Percentiles rank a stretch among this genome's conserved stretches.
These are phyloP conservation scores for Skeletonema menzelii DNA, from an alignment of 108 stramenopile genomes.

Conservation along the genomic window DNA sequence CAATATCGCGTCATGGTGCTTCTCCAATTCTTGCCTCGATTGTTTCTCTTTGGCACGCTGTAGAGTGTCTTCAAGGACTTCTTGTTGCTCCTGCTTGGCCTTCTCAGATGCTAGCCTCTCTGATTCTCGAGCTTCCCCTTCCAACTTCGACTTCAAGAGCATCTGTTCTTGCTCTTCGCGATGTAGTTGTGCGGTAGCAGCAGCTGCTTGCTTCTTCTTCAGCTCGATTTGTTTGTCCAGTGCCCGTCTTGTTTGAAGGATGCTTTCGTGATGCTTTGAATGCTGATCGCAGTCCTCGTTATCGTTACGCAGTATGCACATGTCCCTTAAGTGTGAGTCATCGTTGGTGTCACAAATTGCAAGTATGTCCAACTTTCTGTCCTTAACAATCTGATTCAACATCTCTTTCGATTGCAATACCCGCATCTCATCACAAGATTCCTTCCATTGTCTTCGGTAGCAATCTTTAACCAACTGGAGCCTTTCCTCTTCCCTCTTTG, in stretches of 20 bases:
- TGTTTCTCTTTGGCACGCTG: constrained; percentile 27
- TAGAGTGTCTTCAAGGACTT: constrained; percentile 17
- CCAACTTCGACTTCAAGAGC: constrained; percentile 2
- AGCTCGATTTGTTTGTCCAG: constrained; percentile 46
- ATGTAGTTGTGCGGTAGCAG: constrained; percentile 9
- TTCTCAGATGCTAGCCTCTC: constrained; percentile 12
- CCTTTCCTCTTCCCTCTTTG: constrained; percentile 36
- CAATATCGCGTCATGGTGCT: constrained; percentile 38
- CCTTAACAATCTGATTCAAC: constrained; percentile 34
- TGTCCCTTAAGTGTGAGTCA: neutral
- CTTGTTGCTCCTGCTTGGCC: constrained; percentile 28
- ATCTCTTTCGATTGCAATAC: constrained; percentile 57
- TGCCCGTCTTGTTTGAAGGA: constrained; percentile 14
- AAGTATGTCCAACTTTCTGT: constrained; percentile 1
- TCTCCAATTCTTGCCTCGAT: constrained; percentile 10
- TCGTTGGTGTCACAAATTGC: neutral
- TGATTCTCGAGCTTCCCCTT: constrained; percentile 25
- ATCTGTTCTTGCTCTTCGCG: constrained; percentile 38
- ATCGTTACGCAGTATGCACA: constrained; percentile 20
- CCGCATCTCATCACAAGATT: constrained; percentile 69
- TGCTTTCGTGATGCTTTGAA: constrained; percentile 1
- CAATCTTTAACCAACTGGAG: constrained; percentile 56
- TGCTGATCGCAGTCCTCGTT: constrained; percentile 22
- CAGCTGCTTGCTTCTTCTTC: constrained; percentile 30
- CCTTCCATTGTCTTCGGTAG: constrained; percentile 67